These are phyloP conservation scores for Sophora flavescens DNA, from an alignment of 306 rosid species.

Conservation along the genomic window DNA sequence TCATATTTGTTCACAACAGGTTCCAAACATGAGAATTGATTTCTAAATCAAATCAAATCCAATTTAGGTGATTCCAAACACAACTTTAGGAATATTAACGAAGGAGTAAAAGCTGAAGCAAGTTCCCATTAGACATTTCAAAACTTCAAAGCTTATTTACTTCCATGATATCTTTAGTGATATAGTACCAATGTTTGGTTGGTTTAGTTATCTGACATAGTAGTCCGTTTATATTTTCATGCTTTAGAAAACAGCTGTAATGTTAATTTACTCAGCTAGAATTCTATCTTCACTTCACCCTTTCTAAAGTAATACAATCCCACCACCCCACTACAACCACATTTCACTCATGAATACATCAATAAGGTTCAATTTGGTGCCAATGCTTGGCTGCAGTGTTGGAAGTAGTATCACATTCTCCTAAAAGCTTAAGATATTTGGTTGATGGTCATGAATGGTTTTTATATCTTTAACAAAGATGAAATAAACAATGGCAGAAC, in stretches of 20 bases:
- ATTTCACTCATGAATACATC: slow-evolving; percentile 22
- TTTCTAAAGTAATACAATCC: slow-evolving; percentile 1
- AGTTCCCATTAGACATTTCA: slow-evolving; percentile 21
- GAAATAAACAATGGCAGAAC: slow-evolving; percentile 27
- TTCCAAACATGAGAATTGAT: background rate
- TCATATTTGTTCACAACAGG: background rate
- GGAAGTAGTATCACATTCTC: slow-evolving; percentile 11
- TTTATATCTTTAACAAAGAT: slow-evolving; percentile 27
- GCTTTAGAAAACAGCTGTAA: slow-evolving; percentile 24
- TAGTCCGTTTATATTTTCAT: slow-evolving; percentile 34
- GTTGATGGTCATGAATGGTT: background rate
- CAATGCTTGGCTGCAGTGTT: background rate
- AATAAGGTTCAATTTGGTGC: slow-evolving; percentile 39
- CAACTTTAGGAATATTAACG: slow-evolving; percentile 20
- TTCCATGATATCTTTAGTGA: slow-evolving; percentile 22
- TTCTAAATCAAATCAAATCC: background rate
- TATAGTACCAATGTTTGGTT: background rate
- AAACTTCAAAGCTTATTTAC: slow-evolving; percentile 34
- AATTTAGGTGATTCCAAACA: background rate
- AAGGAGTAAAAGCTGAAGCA: slow-evolving; percentile 26
- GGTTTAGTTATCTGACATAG: slow-evolving; percentile 1
- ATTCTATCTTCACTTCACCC: slow-evolving; percentile 16
- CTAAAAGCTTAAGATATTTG: slow-evolving; percentile 21
- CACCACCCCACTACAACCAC: background rate
- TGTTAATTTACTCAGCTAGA: slow-evolving; percentile 11